A percentile compares a stretch with the other conserved stretches of the same genome.
phyloP scores from a whole-genome alignment of 495 filamentous ascomycete species.

The Xylaria sp. region DNA sequence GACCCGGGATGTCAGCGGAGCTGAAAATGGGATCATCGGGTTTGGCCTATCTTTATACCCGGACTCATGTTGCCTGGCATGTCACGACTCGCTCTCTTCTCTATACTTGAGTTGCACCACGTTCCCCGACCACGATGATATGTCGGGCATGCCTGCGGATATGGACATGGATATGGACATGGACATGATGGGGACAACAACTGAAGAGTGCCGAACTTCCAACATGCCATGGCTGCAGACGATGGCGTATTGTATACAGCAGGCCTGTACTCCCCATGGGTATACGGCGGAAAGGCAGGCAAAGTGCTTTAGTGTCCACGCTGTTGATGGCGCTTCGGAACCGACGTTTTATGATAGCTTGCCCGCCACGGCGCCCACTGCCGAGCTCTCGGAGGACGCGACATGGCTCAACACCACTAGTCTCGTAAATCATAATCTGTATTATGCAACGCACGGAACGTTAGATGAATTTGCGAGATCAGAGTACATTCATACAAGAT shows the following conservation, averaged over 20 bases:
- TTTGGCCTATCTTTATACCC: constrained; percentile 13
- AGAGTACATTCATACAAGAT: constrained; percentile 18
- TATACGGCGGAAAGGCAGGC: constrained; percentile 16
- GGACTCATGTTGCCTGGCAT: constrained; percentile 17
- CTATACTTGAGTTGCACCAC: constrained; percentile 20
- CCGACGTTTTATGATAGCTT: constrained; percentile 13
- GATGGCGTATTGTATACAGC: constrained; percentile 25
- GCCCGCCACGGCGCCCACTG: constrained; percentile 1
- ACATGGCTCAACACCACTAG: constrained; percentile 22
- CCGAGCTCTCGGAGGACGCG: constrained; percentile 6
- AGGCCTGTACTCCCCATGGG: constrained; percentile 10
- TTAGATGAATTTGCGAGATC: constrained; percentile 14
- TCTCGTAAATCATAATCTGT: constrained; percentile 12
- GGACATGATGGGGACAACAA: constrained; percentile 21
- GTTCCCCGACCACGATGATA: background rate
- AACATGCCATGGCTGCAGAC: constrained; percentile 22
- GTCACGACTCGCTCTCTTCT: constrained; percentile 12
- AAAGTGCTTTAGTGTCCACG: constrained; percentile 8
- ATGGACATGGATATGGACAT: constrained; percentile 12
- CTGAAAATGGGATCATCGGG: constrained; percentile 15
- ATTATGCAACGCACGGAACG: constrained; percentile 15
- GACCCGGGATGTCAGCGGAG: background rate
- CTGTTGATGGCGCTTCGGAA: background rate
- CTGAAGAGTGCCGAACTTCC: constrained; percentile 21
- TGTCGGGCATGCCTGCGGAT: constrained; percentile 1